A percentile compares a stretch with the other conserved stretches of the same genome.
phyloP scores from a whole-genome alignment of 441 rosid species.

The Pelargonium fulgidum region DNA sequence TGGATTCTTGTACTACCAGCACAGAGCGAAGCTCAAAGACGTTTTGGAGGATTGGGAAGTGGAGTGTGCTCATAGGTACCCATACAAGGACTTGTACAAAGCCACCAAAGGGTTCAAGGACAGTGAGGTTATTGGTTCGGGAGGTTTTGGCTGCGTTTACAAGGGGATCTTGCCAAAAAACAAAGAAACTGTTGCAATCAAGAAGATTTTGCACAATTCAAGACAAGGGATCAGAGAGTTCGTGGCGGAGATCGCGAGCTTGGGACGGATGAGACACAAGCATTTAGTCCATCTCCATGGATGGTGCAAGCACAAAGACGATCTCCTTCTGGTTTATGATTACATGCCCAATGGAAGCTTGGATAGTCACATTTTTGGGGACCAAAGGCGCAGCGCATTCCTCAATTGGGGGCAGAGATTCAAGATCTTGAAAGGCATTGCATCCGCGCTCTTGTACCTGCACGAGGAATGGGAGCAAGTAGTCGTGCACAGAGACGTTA shows the following conservation, averaged over 20 bases:
- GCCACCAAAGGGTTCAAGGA: conserved; percentile 44
- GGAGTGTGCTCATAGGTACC: conserved; percentile 37
- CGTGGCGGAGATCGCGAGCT: conserved; percentile 41
- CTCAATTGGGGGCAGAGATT: conserved; percentile 38
- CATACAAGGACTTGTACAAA: conserved; percentile 33
- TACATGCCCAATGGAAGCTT: too few species aligned
- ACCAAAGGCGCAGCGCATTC: too few species aligned
- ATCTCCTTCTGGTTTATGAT: conserved; percentile 43
- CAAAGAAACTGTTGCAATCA: conserved; percentile 36
- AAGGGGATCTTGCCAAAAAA: conserved; percentile 30
- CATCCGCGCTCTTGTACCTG: conserved; percentile 34
- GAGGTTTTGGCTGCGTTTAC: conserved; percentile 44
- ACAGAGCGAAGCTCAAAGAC: conserved; percentile 30
- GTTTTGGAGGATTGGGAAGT: conserved; percentile 44
- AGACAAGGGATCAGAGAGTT: conserved; percentile 43
- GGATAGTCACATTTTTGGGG: conserved; percentile 27
- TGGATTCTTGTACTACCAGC: conserved; percentile 3
- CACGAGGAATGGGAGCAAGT: conserved; percentile 39
- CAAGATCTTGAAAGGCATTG: conserved; percentile 36
- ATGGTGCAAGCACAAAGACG: conserved; percentile 30
- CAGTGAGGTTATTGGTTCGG: conserved; percentile 33
- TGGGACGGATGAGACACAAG: conserved; percentile 42
- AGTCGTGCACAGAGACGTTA: conserved; percentile 45
- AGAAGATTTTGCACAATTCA: conserved; percentile 39
- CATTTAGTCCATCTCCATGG: conserved; percentile 38